Percentiles rank a stretch among this genome's conserved stretches.
These are phyloP conservation scores for Tieghemiomyces parasiticus DNA, from an alignment of 192 early-diverging fungal genomes.

Conservation along the genomic window DNA sequence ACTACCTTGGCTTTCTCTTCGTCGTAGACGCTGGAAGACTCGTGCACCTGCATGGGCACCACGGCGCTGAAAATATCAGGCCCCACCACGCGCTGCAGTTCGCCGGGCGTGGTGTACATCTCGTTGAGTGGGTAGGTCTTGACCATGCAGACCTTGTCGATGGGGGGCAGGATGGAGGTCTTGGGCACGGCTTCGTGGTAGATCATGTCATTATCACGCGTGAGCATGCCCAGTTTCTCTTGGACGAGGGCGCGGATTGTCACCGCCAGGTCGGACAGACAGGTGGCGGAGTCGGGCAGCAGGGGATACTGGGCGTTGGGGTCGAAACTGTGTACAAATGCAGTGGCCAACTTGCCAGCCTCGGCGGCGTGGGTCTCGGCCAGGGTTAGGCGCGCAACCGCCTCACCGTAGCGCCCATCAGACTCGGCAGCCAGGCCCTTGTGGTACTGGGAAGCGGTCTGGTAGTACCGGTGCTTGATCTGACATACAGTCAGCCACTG, in stretches of 20 bases:
- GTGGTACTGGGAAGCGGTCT: conserved; percentile 77
- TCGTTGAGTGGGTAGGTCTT: conserved; percentile 65
- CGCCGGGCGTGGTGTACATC: conserved; percentile 44
- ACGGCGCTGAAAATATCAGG: conserved; percentile 76
- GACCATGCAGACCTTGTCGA: conserved; percentile 78
- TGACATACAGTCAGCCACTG: conserved; percentile 74
- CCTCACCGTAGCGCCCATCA: conserved; percentile 73
- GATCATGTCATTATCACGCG: conserved; percentile 90
- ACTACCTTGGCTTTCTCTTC: conserved; percentile 93
- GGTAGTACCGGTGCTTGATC: conserved; percentile 82
- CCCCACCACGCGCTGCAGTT: conserved; percentile 76
- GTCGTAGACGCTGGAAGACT: conserved; percentile 83
- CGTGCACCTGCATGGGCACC: conserved; percentile 87
- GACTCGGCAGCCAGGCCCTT: conserved; percentile 55
- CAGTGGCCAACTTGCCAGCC: conserved; percentile 55
- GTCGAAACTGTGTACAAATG: conserved; percentile 43
- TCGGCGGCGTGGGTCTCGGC: conserved; percentile 80
- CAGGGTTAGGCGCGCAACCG: conserved; percentile 56
- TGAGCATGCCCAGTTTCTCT: conserved; percentile 51
- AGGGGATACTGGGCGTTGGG: conserved; percentile 39
- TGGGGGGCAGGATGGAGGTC: conserved; percentile 55
- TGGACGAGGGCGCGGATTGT: conserved; percentile 40
- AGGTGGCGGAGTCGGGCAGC: conserved; percentile 45
- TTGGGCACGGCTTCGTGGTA: conserved; percentile 81
- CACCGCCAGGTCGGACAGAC: conserved; percentile 61